Evolutionary conservation across 2,329 filamentous ascomycete genomes (phyloP), one percentile per base, ranked within the genome.

Genomic region (Claviceps spartinae): DNA sequence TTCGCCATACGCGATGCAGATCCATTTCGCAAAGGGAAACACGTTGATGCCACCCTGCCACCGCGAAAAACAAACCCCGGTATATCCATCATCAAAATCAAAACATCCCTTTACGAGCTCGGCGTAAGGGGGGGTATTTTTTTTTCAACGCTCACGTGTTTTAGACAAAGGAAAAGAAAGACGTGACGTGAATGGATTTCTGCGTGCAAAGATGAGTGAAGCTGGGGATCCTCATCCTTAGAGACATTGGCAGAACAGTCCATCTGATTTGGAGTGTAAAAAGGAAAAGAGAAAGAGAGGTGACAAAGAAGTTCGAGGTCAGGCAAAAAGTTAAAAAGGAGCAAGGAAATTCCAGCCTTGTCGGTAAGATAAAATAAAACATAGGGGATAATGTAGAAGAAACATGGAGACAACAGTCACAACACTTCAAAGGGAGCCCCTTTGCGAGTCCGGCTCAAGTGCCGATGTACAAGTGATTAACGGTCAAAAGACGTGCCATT

Each of bases 131-230:
- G 52, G 44, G 40, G 41, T 54, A 30, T 54, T 54, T 48, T 53
- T 53, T 48, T 36, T 11, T 42, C 38, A 42, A 37, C 47, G 40
- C 40, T 41, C 36, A 46, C 14, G 18, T 40, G 41, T 46, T 47
- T 47, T n/a, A 48, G 36, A 47, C 50, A 50, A 53, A 55, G 14
- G 49, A 56, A 50, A 48, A 43, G 51, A 40, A 54, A 14, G 8
- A n/a, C 7, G 24, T 20, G 13, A 26, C 22, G 13, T 14, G 42
- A 11, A 44, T 14, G 9, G 4, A 18, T 43, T 20, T 22, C 16
- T 11, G n/a, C 16, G 9, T 11, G n/a, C 16, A 43, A 43, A 22
- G 18, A 20, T 9, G 9, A 20, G n/a, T 43, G 18, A 18, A 24
- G 18, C 18, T 22, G 8, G 20, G 18, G 20, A 14, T 43, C 22